Conservation (phyloP, 306 rosid species). For the Sicyos edulis region DNA sequence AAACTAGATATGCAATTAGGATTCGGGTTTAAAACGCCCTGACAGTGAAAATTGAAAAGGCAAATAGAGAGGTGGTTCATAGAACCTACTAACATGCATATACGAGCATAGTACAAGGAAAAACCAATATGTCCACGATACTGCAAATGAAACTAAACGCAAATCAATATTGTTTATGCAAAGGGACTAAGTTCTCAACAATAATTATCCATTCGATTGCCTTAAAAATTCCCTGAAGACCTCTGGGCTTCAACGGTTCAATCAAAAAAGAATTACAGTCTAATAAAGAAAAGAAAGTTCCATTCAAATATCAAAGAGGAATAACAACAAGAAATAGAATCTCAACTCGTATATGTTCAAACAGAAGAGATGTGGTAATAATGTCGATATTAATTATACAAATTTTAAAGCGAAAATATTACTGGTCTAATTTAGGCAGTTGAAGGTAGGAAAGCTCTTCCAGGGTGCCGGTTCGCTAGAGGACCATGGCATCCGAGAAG, state of each 20-base stretch:
- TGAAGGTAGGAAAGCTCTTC: slow-evolving; percentile 12
- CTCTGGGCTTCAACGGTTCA: background rate
- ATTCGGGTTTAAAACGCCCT: background rate
- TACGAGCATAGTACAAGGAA: background rate
- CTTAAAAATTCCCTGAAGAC: background rate
- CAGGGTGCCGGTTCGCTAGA: slow-evolving; percentile 4
- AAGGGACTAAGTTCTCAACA: background rate
- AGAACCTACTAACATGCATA: background rate
- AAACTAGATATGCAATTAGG: background rate
- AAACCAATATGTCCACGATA: background rate
- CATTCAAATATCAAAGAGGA: background rate
- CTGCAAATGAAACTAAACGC: background rate
- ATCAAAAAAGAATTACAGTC: background rate
- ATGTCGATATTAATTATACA: background rate
- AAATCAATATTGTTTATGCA: background rate
- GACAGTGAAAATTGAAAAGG: background rate
- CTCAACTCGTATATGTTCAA: background rate
- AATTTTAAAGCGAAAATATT: background rate
- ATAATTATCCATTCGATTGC: background rate
- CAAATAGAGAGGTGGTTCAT: background rate
- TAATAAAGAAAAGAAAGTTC: background rate
- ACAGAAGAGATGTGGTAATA: background rate
- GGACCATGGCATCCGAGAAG: slow-evolving; percentile 15
- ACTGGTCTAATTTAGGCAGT: background rate
- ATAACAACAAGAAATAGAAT: background rate